These are phyloP conservation scores for Elaphomyces granulatus DNA, from an alignment of 495 filamentous ascomycete species.

Conservation along the genomic window DNA sequence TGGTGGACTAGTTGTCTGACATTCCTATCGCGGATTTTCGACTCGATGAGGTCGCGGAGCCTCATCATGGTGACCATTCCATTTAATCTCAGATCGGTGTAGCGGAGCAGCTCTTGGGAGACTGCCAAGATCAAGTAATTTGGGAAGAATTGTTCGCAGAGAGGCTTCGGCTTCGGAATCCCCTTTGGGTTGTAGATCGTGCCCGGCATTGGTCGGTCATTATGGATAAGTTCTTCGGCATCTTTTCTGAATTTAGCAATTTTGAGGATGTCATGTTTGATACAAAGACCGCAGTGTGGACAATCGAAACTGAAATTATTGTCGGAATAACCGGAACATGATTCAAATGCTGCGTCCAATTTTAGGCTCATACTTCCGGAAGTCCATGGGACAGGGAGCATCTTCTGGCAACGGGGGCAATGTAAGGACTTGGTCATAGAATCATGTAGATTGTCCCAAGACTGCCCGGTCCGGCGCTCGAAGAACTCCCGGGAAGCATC, in stretches of 20 bases:
- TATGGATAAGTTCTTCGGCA: slow-evolving; percentile 25
- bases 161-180: slow-evolving; percentile 8
- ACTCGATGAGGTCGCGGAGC: slow-evolving; percentile 11
- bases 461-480: slow-evolving; percentile 31
- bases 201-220: slow-evolving; percentile 45
- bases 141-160: slow-evolving; percentile 36
- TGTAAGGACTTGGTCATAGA: slow-evolving; percentile 29
- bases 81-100: slow-evolving; percentile 12
- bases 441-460: slow-evolving; percentile 47
- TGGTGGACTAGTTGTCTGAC: slow-evolving; percentile 7
- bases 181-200: slow-evolving; percentile 37
- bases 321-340: slow-evolving; percentile 47
- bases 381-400: slow-evolving; percentile 44
- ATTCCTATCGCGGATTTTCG: slow-evolving; percentile 3
- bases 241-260: slow-evolving; percentile 45
- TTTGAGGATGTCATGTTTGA: slow-evolving; percentile 37
- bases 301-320: slow-evolving; percentile 35
- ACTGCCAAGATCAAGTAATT: slow-evolving; percentile 41
- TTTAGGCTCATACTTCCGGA: slow-evolving; percentile 23
- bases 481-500: slow-evolving; percentile 33
- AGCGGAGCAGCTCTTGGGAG: slow-evolving; percentile 19
- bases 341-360: slow-evolving; percentile 13
- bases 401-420: slow-evolving; percentile 42
- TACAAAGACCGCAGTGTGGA: slow-evolving; percentile 30
- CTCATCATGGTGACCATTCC: slow-evolving; percentile 6